Evolutionary conservation across 2,329 filamentous ascomycete species (phyloP), one percentile per base, ranked within the genome.

Genomic region (Dendrostoma leiphaemia): DNA sequence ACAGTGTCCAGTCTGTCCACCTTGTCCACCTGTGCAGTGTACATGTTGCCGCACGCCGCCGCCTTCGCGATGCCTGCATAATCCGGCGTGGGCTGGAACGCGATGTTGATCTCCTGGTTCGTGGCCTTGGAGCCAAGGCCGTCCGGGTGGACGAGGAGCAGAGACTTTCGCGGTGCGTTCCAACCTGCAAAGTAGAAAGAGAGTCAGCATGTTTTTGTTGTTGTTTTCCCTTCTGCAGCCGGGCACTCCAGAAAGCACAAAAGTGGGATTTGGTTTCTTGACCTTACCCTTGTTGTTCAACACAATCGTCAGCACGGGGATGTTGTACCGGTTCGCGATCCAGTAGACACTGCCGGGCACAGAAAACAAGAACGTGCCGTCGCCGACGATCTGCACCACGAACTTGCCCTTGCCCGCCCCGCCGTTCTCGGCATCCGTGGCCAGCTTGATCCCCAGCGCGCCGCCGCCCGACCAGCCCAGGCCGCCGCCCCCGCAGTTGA

Each of bases 61-160:
- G 82, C 82, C 69, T 82, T 82, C 19, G 82, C 83, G 47, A 85
- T 83, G 34, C 80, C 82, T 0, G 79, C 67, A 61, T 82, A 85
- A 64, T 85, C 80, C 0, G 82, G 83, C 4, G 73, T 71, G 0
- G 83, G 83, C 24, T 75, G 72, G 57, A 85, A 84, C 1, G 79
- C 81, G 59, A 85, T 84, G 62, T 84, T 84, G 60, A 84, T 77
- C 64, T 85, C 83, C 54, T 83, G 80, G 64, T 84, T 84, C n/a
- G 73, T 78, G 1, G 79, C 79, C 61, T 67, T 72, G 24, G 81
- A 77, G 1, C 77, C 81, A 3, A 78, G 64, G 0, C 82, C 82
- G 4, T 84, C 70, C 0, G 82, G 82, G 58, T 85, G 82, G 1
- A 85, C 81, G 12, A 85, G 71, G 2, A 81, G 67, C 38, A 83